Conservation (phyloP, 495 filamentous ascomycete species). For the Lophiostoma macrostomum region DNA sequence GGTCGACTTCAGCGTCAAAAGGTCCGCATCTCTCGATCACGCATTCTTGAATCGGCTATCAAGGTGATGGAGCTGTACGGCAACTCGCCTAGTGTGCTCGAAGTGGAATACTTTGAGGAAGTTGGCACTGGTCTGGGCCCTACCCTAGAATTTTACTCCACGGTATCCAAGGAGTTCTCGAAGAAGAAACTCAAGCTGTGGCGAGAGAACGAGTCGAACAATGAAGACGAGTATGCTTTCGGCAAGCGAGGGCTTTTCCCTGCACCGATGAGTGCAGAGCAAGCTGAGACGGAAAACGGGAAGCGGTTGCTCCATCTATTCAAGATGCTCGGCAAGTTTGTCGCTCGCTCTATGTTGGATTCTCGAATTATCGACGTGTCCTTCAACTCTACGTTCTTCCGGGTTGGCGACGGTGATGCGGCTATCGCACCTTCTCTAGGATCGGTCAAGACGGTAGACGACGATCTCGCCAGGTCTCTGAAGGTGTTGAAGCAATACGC, state of each 20-base stretch:
- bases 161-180: conserved; percentile 94
- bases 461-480: conserved; percentile 78
- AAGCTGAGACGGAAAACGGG: conserved; percentile 69
- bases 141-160: conserved; percentile 97
- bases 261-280: conserved; percentile 80
- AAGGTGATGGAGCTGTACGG: conserved; percentile 99
- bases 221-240: conserved; percentile 79
- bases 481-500: conserved; percentile 86
- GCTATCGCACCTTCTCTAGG: conserved; percentile 82
- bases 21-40: conserved; percentile 86
- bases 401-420: conserved; percentile 72
- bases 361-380: conserved; percentile 97
- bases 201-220: conserved; percentile 82
- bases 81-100: conserved; percentile 87
- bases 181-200: conserved; percentile 96
- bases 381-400: conserved; percentile 97
- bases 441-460: conserved; percentile 87
- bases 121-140: conserved; percentile 95
- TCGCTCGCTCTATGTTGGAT: conserved; percentile 96
- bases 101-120: conserved; percentile 99
- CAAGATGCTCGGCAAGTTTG: conserved; percentile 94
- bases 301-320: conserved; percentile 82
- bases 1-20: conserved; percentile 94
- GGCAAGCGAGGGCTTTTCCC: conserved; percentile 86
- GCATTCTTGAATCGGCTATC: conserved; percentile 92